Evolutionary conservation across 148 eudicot species (phyloP).

Genomic region (Dianthus caryophyllus): DNA sequence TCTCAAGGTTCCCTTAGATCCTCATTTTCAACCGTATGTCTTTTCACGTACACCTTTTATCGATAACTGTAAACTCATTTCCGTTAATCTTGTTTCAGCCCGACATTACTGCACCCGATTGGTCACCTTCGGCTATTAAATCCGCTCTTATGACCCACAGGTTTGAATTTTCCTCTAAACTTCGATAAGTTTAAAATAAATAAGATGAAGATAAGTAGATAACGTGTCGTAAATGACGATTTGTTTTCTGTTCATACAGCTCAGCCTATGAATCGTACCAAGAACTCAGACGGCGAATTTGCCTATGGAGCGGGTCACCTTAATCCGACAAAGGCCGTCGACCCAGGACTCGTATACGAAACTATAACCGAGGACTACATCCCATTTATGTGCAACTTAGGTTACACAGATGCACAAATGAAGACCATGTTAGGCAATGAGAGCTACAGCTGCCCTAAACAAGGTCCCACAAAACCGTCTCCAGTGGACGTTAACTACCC

Average conservation of each 20-base stretch:
- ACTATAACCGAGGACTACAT: constrained; percentile 31
- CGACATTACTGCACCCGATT: constrained; percentile 57
- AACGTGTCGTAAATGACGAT: too few species aligned
- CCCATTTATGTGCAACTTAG: constrained; percentile 31
- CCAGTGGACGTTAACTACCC: constrained; percentile 51
- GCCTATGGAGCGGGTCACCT: constrained; percentile 59
- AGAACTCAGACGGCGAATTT: constrained; percentile 36
- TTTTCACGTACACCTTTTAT: too few species aligned
- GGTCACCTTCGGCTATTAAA: too few species aligned
- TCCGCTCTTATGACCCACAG: too few species aligned
- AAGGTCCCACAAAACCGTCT: not conserved
- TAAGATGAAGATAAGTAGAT: too few species aligned
- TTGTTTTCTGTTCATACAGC: too few species aligned
- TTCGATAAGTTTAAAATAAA: too few species aligned
- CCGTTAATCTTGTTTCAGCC: constrained; percentile 30
- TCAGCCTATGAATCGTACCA: constrained; percentile 25
- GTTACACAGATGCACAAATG: not conserved
- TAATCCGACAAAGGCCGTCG: constrained; percentile 32
- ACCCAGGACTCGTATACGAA: constrained; percentile 55
- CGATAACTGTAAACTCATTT: constrained; percentile 12
- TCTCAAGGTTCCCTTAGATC: too few species aligned
- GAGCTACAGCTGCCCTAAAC: constrained; percentile 4
- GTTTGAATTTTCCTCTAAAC: too few species aligned
- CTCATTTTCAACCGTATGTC: too few species aligned
- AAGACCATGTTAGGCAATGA: constrained; percentile 7